These are phyloP conservation scores for Mortierella sp. DNA, from an alignment of 371 early-diverging fungal species.

Conservation along the genomic window DNA sequence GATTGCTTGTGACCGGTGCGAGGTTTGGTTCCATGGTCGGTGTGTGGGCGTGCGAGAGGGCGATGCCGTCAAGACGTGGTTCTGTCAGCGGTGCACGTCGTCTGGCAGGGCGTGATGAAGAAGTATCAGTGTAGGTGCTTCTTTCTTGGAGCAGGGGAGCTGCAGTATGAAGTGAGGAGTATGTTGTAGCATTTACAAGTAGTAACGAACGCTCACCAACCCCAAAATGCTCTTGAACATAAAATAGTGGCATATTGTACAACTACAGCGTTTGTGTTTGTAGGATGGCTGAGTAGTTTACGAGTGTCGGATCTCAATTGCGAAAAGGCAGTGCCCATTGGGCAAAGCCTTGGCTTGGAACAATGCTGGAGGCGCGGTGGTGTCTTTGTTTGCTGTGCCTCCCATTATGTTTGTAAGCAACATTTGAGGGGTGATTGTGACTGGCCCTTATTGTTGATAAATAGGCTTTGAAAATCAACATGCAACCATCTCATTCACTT, in stretches of 20 bases:
- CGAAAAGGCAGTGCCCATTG: not conserved
- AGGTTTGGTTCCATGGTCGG: slow-evolving; percentile 85
- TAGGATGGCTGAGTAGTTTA: slow-evolving; percentile 6
- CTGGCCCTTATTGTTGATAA: slow-evolving; percentile 16
- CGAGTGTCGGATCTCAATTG: too few relatives aligned
- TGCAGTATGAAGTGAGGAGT: not conserved
- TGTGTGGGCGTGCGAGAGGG: slow-evolving; percentile 71
- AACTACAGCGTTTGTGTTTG: not conserved
- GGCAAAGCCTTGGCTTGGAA: not conserved
- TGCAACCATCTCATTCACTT: not conserved
- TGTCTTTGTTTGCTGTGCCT: not conserved
- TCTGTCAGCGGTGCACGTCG: slow-evolving; percentile 62
- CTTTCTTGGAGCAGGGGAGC: not conserved
- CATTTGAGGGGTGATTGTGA: not conserved
- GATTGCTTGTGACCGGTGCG: slow-evolving; percentile 84
- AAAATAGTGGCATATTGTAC: slow-evolving; percentile 6
- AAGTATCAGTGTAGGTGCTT: not conserved
- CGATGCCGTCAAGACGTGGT: slow-evolving; percentile 61
- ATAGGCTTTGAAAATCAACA: not conserved
- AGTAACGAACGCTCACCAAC: too few relatives aligned
- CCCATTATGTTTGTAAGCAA: not conserved
- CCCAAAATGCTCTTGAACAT: not conserved
- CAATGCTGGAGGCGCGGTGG: not conserved
- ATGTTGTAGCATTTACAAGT: not conserved
- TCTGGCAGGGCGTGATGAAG: not conserved